Evolutionary conservation across 805 yeast species (phyloP), one percentile per base, ranked within the genome.

Genomic region (Myxozyma udenii): DNA sequence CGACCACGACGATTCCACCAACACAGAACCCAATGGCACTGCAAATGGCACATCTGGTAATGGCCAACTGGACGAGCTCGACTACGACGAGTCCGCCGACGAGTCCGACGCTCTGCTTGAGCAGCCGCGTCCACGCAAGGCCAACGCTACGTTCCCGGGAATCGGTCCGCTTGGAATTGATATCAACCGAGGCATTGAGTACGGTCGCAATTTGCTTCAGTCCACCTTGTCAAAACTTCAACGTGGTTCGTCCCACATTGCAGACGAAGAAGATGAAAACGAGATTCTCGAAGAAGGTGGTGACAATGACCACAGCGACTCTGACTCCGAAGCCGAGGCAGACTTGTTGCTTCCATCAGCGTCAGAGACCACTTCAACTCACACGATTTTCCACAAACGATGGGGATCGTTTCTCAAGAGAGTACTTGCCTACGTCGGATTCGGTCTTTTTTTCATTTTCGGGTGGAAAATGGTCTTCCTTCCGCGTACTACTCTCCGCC

Each of bases 401-500:
- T 55, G 56, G 53, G 44, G 69, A 59, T 51, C 50, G 4, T 44
- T 49, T 32, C n/a, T 39, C 28, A 54, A 41, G 19, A 54, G 77
- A 46, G 74, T 81, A 50, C 67, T 76, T 66, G 70, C 75, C 59
- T 73, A 75, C 54, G 69, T 75, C 42, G 64, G 71, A 0, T 63
- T 79, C 21, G 85, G 87, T 1, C 53, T 80, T 1, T 47, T 74
- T 1, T 79, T 81, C 42, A 68, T 81, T 32, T 62, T 79, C 14
- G 72, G 78, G 2, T 80, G 85, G 64, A 79, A 85, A 37, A 71
- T 87, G 44, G 79, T 84, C 0, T 89, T 89, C 65, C 72, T 88
- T 14, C 96, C 96, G 1, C 68, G 96, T 51, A 87, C 97, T 1
- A 86, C 95, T 1, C 71, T 87, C 18, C 80, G 85, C 44, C 72